Evolutionary conservation across 2,329 filamentous ascomycete species (phyloP).

Genomic region (Ophidiomyces ophidiicola): DNA sequence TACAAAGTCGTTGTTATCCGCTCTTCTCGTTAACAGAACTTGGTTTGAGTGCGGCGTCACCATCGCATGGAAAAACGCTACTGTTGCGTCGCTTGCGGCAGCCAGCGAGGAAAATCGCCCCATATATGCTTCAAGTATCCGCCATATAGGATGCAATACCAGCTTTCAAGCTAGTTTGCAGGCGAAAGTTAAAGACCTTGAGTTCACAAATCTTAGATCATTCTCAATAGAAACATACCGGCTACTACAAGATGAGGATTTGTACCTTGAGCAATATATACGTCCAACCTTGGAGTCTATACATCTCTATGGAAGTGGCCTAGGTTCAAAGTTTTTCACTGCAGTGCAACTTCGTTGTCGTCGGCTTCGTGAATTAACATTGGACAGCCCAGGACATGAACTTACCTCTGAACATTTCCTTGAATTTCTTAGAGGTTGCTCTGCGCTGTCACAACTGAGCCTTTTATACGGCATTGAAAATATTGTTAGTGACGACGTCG

Average conservation of each 20-base stretch:
- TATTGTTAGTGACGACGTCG: conserved; percentile 2
- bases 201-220: conserved; percentile 1
- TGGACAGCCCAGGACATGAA: not conserved
- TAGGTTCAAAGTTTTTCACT: not conserved
- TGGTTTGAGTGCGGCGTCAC: conserved; percentile 4
- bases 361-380: not conserved
- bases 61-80: not conserved
- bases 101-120: not conserved
- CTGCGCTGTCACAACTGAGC: not conserved
- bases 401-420: conserved; percentile 3
- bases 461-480: not conserved
- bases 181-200: not conserved
- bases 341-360: not conserved
- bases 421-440: not conserved
- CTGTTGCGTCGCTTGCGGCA: not conserved
- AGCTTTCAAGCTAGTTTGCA: not conserved
- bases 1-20: not conserved
- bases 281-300: not conserved
- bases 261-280: conserved; percentile 1
- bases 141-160: not conserved
- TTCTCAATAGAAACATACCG: not conserved
- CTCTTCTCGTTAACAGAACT: conserved; percentile 3
- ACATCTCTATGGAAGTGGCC: not conserved
- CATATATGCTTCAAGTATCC: conserved; percentile 6
- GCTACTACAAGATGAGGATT: not conserved